A percentile compares a stretch with the other conserved stretches of the same genome.
Conservation (phyloP, 495 filamentous ascomycete species). For the Astrothelium macrocarpum region DNA sequence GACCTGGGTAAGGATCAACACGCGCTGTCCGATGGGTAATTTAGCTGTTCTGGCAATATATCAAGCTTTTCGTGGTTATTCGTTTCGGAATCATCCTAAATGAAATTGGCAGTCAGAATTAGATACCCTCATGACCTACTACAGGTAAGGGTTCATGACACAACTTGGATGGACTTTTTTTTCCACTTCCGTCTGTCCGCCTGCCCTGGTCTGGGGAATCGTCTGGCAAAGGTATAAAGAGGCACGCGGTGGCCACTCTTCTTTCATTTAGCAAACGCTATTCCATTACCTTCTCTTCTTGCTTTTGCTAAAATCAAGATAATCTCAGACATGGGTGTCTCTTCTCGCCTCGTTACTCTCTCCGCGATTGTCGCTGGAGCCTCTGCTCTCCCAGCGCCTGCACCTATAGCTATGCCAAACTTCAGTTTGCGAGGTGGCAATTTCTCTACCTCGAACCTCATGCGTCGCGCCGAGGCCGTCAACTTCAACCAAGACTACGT, state of each 20-base stretch:
- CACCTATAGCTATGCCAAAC: not conserved
- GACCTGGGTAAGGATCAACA: not conserved
- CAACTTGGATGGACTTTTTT: not conserved
- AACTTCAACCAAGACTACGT: slow-evolving; percentile 16
- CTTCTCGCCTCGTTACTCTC: not conserved
- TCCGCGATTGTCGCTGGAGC: not conserved
- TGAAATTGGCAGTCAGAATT: not conserved
- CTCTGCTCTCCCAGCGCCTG: not conserved
- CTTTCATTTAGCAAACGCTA: not conserved
- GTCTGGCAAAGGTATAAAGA: not conserved
- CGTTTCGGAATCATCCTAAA: not conserved
- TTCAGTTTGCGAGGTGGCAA: not conserved
- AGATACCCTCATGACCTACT: not conserved
- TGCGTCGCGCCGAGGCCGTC: slow-evolving; percentile 9
- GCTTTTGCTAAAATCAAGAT: not conserved
- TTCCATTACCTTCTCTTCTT: not conserved
- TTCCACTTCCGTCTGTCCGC: slow-evolving; percentile 2
- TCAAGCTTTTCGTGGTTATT: not conserved
- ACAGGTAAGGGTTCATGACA: not conserved
- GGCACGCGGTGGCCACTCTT: not conserved
- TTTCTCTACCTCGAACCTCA: not conserved
- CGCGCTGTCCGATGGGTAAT: not conserved
- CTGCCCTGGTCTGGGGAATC: not conserved
- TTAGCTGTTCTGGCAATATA: not conserved
- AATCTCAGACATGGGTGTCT: slow-evolving; percentile 2